phyloP scores from a whole-genome alignment of 2,329 filamentous ascomycete species.

The Fusarium odoratissimum region DNA sequence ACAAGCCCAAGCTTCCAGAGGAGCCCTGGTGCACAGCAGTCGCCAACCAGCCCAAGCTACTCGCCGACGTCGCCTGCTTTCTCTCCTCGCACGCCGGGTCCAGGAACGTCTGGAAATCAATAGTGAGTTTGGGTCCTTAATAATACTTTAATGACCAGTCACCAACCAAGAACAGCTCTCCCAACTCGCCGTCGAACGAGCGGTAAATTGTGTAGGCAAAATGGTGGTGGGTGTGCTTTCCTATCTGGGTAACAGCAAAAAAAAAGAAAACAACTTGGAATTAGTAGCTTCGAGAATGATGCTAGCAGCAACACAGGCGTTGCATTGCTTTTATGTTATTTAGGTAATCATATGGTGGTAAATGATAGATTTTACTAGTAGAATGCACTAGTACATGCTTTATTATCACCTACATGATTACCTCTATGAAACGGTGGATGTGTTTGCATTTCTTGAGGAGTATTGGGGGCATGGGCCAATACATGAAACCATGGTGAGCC shows the following conservation, averaged over 20 bases:
- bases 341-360: constrained; percentile 5
- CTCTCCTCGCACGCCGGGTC: constrained; percentile 59
- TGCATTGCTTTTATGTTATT: constrained; percentile 1
- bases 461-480: not conserved
- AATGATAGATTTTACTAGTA: constrained; percentile 7
- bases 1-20: constrained; percentile 71
- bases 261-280: constrained; percentile 2
- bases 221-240: not conserved
- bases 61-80: constrained; percentile 70
- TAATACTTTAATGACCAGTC: not conserved
- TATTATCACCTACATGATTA: not conserved
- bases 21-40: constrained; percentile 65
- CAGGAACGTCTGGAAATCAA: constrained; percentile 57
- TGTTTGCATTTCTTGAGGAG: not conserved
- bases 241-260: not conserved
- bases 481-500: not conserved
- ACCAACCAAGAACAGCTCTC: constrained; percentile 56
- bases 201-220: not conserved
- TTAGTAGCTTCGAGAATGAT: constrained; percentile 2
- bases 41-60: constrained; percentile 77
- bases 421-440: not conserved
- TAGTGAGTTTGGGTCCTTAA: constrained; percentile 47
- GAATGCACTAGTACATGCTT: not conserved
- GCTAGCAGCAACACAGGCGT: constrained; percentile 1
- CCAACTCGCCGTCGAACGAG: constrained; percentile 57